These are phyloP conservation scores for Gnetum montanum DNA, from an alignment of 75 land plant genomes.

Conservation along the genomic window DNA sequence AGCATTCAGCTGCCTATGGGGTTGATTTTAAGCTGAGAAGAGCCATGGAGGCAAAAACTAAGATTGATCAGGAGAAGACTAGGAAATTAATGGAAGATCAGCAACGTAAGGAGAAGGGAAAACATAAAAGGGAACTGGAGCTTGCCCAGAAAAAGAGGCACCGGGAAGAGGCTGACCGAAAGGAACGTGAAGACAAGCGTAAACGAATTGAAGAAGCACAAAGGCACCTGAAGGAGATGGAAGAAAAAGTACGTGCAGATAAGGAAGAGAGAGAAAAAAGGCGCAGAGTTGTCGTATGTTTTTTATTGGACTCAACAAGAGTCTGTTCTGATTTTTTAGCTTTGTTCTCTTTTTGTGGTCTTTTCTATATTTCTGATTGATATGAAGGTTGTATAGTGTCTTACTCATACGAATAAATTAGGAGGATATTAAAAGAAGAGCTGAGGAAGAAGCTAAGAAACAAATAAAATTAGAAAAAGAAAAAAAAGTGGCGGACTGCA, in stretches of 20 bases:
- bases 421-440: conserved; percentile 24
- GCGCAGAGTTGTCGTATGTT: conserved; percentile 18
- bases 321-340: too few relatives aligned
- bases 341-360: not conserved
- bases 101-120: conserved; percentile 62
- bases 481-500: conserved; percentile 20
- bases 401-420: not conserved
- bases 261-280: conserved; percentile 34
- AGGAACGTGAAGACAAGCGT: conserved; percentile 57
- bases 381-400: not conserved
- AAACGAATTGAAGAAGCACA: conserved; percentile 47
- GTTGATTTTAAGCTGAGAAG: conserved; percentile 16
- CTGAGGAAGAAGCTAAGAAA: conserved; percentile 33
- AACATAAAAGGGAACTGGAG: conserved; percentile 70
- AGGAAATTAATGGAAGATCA: conserved; percentile 43
- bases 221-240: conserved; percentile 32
- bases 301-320: too few relatives aligned
- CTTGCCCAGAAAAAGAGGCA: conserved; percentile 54
- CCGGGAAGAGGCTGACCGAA: conserved; percentile 64
- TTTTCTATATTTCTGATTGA: not conserved
- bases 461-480: conserved; percentile 37
- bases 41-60: conserved; percentile 23
- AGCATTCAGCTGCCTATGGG: not conserved
- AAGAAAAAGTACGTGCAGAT: conserved; percentile 33
- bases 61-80: conserved; percentile 51